A percentile compares a stretch with the other conserved stretches of the same genome.
Conservation (phyloP, 495 filamentous ascomycete species). For the Xeromyces bisporus region DNA sequence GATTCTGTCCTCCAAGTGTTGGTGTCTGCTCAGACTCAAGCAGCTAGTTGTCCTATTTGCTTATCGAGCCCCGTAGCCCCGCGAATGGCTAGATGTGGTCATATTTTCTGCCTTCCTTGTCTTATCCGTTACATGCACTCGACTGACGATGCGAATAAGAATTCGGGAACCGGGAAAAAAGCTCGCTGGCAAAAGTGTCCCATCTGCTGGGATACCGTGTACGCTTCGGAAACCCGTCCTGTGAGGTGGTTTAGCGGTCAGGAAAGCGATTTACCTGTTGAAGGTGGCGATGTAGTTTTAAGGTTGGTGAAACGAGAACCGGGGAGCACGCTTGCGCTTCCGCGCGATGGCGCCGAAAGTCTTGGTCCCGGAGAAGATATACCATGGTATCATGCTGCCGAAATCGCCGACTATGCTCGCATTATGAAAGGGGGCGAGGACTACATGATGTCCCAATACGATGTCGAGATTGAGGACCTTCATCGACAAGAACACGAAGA, state of each 20-base stretch:
- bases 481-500: constrained; percentile 67
- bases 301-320: constrained; percentile 64
- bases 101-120: constrained; percentile 93
- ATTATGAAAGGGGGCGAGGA: constrained; percentile 88
- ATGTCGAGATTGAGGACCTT: constrained; percentile 59
- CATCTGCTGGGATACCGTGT: constrained; percentile 84
- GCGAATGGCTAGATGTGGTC: constrained; percentile 93
- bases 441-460: constrained; percentile 69
- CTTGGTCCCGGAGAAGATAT: constrained; percentile 52
- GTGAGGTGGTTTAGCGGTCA: constrained; percentile 87
- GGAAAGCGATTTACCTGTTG: constrained; percentile 58
- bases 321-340: constrained; percentile 70
- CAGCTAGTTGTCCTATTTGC: constrained; percentile 82
- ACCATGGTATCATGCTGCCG: constrained; percentile 87
- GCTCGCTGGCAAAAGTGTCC: constrained; percentile 89
- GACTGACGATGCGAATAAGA: constrained; percentile 45
- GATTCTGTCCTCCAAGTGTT: constrained; percentile 77
- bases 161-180: constrained; percentile 45
- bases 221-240: constrained; percentile 71
- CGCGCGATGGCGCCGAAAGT: constrained; percentile 62
- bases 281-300: constrained; percentile 79
- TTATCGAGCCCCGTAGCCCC: constrained; percentile 80
- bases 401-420: constrained; percentile 84
- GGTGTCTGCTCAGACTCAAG: constrained; percentile 76
- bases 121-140: constrained; percentile 93